Evolutionary conservation across 371 early-diverging fungal genomes (phyloP), one percentile per base, ranked within the genome.

Genomic region (Mucor saturninus): DNA sequence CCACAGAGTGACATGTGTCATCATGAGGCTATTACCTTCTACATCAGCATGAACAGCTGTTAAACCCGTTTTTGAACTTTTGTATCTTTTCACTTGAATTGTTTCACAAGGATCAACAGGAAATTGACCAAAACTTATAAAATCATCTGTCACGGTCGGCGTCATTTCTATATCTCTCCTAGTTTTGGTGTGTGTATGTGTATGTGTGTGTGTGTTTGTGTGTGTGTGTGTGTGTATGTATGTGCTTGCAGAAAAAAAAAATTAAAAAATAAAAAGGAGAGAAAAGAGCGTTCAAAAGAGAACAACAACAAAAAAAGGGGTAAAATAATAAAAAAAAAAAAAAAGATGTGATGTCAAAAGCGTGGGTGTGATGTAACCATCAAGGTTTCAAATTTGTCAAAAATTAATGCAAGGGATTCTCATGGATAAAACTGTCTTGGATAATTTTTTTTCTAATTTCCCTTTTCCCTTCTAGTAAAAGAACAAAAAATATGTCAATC

Each of bases 11-110:
- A 54, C 29, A n/a, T 11, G 31, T 56, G 6, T 15, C 35, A 35
- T 35, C 8, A 35, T 8, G 35, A 4, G 8, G 4, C 35, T 6
- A 35, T 61, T 65, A 84, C 84, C 78, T 65, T 85, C 81, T 53
- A 74, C 65, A 53, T 83, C 78, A 52, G 83, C 74, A 61, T 81
- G 76, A 43, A 80, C 65, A n/a, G 77, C 79, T 31, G 75, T 75
- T 49, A 85, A 61, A 9, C 85, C 84, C 28, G 84, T 84, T 53
- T 67, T 59, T 35, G 42, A 46, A 30, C 81, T 81, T 39, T 72
- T 67, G 48, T 72, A 84, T 67, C 80, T 74, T 35, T 81, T 81
- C 54, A 85, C 50, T 37, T 45, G 42, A 28, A 71, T 68, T 21
- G 67, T 59, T 53, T 65, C 71, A 14, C 61, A 62, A 32, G 68